These are phyloP conservation scores for Botrytis fabae DNA, from an alignment of 2,329 filamentous ascomycete genomes.

Conservation along the genomic window DNA sequence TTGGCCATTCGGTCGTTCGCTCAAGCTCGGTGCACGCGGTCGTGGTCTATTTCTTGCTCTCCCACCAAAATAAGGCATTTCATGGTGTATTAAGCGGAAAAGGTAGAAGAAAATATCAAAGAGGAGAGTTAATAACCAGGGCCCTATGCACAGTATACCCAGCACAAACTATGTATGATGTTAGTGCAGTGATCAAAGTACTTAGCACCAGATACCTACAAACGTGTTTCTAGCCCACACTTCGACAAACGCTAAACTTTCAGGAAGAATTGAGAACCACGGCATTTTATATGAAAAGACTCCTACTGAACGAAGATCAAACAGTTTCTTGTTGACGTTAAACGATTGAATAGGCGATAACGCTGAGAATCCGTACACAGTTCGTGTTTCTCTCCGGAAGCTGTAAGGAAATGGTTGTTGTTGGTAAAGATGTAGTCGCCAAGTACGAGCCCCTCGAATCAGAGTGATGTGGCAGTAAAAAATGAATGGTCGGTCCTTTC, in stretches of 20 bases:
- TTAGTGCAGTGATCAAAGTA: conserved; percentile 26
- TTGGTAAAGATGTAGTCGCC: neutral
- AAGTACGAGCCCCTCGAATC: conserved; percentile 9
- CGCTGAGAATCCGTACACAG: neutral
- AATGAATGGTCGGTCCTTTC: neutral
- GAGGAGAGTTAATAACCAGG: conserved; percentile 61
- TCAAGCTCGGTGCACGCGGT: conserved; percentile 62
- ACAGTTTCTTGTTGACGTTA: no score
- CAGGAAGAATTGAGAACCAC: conserved; percentile 64
- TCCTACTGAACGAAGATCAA: neutral
- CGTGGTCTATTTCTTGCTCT: conserved; percentile 58
- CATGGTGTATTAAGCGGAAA: conserved; percentile 57
- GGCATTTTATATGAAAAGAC: conserved; percentile 50
- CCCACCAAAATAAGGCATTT: conserved; percentile 61
- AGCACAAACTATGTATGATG: conserved; percentile 55
- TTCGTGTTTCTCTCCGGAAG: neutral
- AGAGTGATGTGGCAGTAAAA: neutral
- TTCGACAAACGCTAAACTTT: conserved; percentile 57
- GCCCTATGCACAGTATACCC: conserved; percentile 59
- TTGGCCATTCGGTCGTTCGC: conserved; percentile 55
- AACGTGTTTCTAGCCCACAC: conserved; percentile 63
- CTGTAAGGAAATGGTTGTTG: conserved; percentile 13
- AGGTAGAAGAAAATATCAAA: conserved; percentile 66
- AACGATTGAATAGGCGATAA: neutral
- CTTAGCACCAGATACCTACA: conserved; percentile 25